Base-by-base conservation (phyloP, 164 flowering plant genomes). In the Umbellularia californica region DNA sequence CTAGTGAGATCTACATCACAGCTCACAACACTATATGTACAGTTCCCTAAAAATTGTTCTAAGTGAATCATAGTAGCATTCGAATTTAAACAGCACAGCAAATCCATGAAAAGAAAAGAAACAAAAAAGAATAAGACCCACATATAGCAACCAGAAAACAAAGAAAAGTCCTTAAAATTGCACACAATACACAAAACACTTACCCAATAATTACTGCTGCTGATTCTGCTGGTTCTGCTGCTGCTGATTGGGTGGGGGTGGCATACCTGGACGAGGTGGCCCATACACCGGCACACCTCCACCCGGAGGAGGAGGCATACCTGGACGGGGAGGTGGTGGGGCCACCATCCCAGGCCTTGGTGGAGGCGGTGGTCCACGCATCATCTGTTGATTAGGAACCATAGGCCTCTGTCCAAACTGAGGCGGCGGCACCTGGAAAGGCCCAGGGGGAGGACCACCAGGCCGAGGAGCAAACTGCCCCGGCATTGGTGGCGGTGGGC, bases 271-370 rank as follows among this genome's bases (percentile, higher is more conserved):
- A 23, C 94, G 86, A 0, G 92, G 94, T 1, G 94, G 94, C 3
- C 87, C 94, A 60, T 19, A 86, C 30, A 85, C 85, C 1, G 90
- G 94, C 70, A 88, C 80, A 27, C 35, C 77, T 17, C 90, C 87
- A 69, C 95, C 92, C 33, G 93, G 93, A 13, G 97, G 95, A 50
- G 94, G 95, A 0, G 92, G 94, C 90, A 88, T 89, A 19, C 97
- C 94, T 13, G 90, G 91, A 27, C 89, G 73, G 12, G 88, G 87
- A 0, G 87, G 88, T 6, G 85, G 89, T 0, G 87, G 88, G 5
- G 76, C 81, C 1, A 78, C 84, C 90, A 90, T 86, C 5, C 92
- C 90, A 2, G 90, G 84, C 15, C 82, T 64, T 17, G 78, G 80
- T 0, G 80, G 82, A 3, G 81, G 81, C 2, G 82, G 84, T 5